These are phyloP conservation scores for Mucuna pruriens DNA, from an alignment of 306 rosid species.

Conservation along the genomic window DNA sequence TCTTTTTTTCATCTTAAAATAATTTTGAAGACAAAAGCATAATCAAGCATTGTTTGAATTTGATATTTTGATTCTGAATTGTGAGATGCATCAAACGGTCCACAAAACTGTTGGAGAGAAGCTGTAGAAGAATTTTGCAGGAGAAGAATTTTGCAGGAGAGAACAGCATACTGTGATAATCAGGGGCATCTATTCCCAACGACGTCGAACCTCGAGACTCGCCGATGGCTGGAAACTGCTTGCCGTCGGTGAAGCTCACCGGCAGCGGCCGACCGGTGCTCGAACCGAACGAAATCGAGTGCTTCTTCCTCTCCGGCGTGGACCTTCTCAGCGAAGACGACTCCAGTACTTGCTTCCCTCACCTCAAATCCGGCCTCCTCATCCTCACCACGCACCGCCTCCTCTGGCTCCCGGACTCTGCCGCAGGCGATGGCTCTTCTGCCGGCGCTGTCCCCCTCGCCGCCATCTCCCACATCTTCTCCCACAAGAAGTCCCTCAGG, in stretches of 20 bases:
- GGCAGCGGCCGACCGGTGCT: constrained; percentile 88
- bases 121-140: no score
- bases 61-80: no score
- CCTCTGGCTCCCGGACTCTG: constrained; percentile 65
- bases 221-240: constrained; percentile 59
- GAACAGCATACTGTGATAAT: background rate
- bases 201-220: background rate
- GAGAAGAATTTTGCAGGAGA: background rate
- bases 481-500: constrained; percentile 75
- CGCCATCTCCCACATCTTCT: constrained; percentile 62
- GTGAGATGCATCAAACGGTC: no score
- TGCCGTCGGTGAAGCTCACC: constrained; percentile 70
- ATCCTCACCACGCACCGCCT: constrained; percentile 90
- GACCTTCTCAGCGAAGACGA: constrained; percentile 84
- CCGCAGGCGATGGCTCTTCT: constrained; percentile 13
- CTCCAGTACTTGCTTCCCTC: constrained; percentile 54
- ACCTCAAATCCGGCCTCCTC: constrained; percentile 83
- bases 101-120: no score
- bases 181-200: background rate
- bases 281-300: constrained; percentile 68
- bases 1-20: no score
- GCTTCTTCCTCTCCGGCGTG: constrained; percentile 74
- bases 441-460: constrained; percentile 59
- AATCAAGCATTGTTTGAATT: no score
- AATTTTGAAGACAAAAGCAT: no score